Evolutionary conservation across 495 filamentous ascomycete species (phyloP).

Genomic region (Penicillium dipodomyicola): DNA sequence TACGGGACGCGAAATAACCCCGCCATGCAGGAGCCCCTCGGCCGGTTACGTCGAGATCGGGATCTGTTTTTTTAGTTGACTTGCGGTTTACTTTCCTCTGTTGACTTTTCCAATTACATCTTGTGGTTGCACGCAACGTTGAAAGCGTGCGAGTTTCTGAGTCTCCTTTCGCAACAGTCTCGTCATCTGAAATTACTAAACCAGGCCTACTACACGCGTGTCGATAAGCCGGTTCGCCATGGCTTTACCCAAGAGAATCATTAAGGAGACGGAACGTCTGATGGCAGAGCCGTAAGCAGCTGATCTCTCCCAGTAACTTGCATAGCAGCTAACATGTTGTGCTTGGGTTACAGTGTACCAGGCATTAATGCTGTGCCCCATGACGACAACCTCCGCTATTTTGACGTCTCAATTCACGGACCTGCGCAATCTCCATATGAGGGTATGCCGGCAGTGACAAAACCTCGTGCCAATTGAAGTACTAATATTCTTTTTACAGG

Average conservation of each 20-base stretch:
- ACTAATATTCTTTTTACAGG: constrained; percentile 46
- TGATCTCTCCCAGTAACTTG: background rate
- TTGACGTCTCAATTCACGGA: constrained; percentile 96
- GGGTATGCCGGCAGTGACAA: constrained; percentile 46
- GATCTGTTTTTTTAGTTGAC: constrained; percentile 11
- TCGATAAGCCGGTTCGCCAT: constrained; percentile 38
- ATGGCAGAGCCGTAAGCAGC: constrained; percentile 87
- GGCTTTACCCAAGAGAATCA: constrained; percentile 90
- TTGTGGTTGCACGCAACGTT: background rate
- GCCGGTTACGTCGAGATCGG: constrained; percentile 24
- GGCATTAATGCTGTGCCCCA: constrained; percentile 98
- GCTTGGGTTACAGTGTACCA: constrained; percentile 62
- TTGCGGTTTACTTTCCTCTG: constrained; percentile 4
- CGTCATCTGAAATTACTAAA: constrained; percentile 1
- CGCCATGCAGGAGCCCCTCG: constrained; percentile 36
- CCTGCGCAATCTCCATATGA: constrained; percentile 92
- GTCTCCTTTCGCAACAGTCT: background rate
- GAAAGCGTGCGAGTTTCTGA: background rate
- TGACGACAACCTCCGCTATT: constrained; percentile 96
- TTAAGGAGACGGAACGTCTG: constrained; percentile 97
- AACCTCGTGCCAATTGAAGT: constrained; percentile 16
- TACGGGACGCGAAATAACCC: constrained; percentile 27
- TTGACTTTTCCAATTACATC: background rate
- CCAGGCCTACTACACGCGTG: constrained; percentile 3
- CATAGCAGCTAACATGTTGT: constrained; percentile 8